phyloP scores from a whole-genome alignment of 106 monocot species.

The Dendrobium officinale region DNA sequence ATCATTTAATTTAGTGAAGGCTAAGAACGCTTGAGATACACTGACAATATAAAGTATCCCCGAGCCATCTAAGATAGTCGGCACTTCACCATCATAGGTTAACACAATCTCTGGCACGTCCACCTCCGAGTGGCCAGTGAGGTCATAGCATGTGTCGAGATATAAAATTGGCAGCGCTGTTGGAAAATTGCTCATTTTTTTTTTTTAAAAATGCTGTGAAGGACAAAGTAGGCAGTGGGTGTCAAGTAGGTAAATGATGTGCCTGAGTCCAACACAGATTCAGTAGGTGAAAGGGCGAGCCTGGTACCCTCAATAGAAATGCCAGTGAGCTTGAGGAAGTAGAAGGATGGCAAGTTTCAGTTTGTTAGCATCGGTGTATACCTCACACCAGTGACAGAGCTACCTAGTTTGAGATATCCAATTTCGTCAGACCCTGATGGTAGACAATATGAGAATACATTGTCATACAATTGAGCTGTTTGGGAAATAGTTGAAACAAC shows the following conservation, averaged over 20 bases:
- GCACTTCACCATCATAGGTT: slow-evolving; percentile 4
- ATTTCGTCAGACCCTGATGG: too few species aligned
- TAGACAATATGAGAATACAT: too few species aligned
- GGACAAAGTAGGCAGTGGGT: too few species aligned
- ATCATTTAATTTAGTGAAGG: slow-evolving; percentile 6
- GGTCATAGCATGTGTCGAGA: slow-evolving; percentile 39
- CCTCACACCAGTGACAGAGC: too few species aligned
- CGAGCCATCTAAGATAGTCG: too few species aligned
- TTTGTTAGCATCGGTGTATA: too few species aligned
- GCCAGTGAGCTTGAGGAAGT: not conserved
- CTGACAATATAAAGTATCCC: too few species aligned
- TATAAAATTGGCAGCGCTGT: not conserved
- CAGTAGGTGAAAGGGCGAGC: slow-evolving; percentile 13
- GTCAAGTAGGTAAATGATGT: too few species aligned
- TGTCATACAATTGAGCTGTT: not conserved
- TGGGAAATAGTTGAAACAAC: slow-evolving; percentile 24
- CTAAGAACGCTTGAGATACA: slow-evolving; percentile 9
- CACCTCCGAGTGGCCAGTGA: not conserved
- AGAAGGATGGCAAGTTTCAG: too few species aligned
- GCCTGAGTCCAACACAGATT: too few species aligned
- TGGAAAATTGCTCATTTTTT: not conserved
- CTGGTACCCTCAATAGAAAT: slow-evolving; percentile 23
- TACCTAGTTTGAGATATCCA: too few species aligned
- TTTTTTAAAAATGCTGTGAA: too few species aligned
- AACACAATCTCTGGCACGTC: slow-evolving; percentile 12